Conservation (phyloP, 208 protist genomes). For the Strigomonas culicis region DNA sequence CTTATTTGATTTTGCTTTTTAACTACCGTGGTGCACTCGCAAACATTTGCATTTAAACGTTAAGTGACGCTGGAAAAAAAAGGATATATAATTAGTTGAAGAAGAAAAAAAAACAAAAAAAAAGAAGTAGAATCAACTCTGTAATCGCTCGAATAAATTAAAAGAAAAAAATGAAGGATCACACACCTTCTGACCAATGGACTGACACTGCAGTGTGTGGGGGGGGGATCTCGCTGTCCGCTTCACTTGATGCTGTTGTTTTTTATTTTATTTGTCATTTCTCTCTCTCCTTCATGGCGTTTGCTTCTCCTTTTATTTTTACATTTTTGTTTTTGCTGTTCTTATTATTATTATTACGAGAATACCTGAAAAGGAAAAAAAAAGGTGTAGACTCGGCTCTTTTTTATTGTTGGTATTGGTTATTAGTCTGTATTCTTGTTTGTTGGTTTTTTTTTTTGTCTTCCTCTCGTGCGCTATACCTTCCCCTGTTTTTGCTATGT, state of each 20-base stretch:
- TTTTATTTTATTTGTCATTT: constrained; percentile 8
- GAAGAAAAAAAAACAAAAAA: constrained; percentile 12
- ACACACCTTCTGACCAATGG: constrained; percentile 4
- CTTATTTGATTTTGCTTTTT: constrained; percentile 4
- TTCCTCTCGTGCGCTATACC: not conserved
- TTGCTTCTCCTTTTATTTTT: constrained; percentile 14
- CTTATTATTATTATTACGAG: constrained; percentile 8
- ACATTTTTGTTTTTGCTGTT: constrained; percentile 3
- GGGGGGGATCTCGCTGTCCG: constrained; percentile 15
- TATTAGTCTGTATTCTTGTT: no score
- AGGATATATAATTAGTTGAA: not conserved
- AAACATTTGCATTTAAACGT: constrained; percentile 4
- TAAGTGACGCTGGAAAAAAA: not conserved
- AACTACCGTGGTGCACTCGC: not conserved
- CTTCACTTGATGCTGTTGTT: constrained; percentile 5
- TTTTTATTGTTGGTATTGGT: constrained; percentile 8
- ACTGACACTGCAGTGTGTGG: no score
- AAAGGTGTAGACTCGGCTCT: not conserved
- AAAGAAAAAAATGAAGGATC: not conserved
- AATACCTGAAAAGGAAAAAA: constrained; percentile 2
- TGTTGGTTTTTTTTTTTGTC: constrained; percentile 12
- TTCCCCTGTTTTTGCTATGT: no score
- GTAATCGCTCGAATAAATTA: not conserved
- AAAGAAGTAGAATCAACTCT: not conserved
- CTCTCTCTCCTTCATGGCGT: not conserved